Conservation (phyloP, 306 rosid genomes). For the Malus sylvestris region DNA sequence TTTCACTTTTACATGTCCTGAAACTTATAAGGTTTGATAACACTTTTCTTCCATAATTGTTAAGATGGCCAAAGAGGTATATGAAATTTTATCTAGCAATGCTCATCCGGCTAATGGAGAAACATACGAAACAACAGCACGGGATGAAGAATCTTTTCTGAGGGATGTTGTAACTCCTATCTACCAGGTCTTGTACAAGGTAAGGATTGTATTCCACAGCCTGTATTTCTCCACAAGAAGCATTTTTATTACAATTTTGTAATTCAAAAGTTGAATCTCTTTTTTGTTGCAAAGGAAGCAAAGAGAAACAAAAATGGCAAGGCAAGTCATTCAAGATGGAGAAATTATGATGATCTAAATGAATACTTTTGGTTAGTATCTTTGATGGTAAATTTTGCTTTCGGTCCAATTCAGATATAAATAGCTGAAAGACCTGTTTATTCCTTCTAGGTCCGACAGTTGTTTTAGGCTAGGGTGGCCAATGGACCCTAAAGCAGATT, state of each 20-base stretch:
- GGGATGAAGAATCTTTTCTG: slow-evolving; percentile 63
- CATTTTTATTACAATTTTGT: slow-evolving; percentile 9
- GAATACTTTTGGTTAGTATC: slow-evolving; percentile 86
- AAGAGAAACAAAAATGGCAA: slow-evolving; percentile 80
- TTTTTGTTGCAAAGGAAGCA: slow-evolving; percentile 65
- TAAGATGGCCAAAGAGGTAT: slow-evolving; percentile 73
- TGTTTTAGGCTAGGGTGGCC: slow-evolving; percentile 88
- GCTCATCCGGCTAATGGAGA: slow-evolving; percentile 47
- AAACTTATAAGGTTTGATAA: neutral
- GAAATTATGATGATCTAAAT: slow-evolving; percentile 96
- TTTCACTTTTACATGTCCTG: neutral
- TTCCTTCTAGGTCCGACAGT: slow-evolving; percentile 60
- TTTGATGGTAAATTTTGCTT: slow-evolving; percentile 1
- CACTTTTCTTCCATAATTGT: slow-evolving; percentile 20
- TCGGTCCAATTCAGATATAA: neutral
- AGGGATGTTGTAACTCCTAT: slow-evolving; percentile 63
- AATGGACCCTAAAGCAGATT: slow-evolving; percentile 55
- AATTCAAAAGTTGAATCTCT: slow-evolving; percentile 28
- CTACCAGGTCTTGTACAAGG: slow-evolving; percentile 60
- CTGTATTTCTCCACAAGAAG: slow-evolving; percentile 14
- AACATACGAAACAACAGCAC: slow-evolving; percentile 31
- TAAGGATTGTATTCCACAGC: slow-evolving; percentile 20
- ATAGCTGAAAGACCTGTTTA: slow-evolving; percentile 11
- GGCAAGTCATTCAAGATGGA: slow-evolving; percentile 92
- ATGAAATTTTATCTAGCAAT: slow-evolving; percentile 47